Evolutionary conservation across 139 green algal species (phyloP).

Genomic region (Medakamo hakoo): DNA sequence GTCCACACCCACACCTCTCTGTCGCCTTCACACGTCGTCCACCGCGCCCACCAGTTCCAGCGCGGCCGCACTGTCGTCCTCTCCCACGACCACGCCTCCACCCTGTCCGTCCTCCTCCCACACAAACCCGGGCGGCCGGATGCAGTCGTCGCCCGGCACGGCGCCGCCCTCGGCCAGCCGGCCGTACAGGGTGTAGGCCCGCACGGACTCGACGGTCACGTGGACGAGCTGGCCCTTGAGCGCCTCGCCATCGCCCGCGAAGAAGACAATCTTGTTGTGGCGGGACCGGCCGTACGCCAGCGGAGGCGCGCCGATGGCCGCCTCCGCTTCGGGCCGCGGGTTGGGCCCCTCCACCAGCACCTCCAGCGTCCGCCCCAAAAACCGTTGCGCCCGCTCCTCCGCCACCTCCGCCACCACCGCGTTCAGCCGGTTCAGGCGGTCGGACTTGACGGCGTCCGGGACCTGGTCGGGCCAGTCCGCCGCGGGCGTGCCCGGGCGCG

Average conservation of each 20-base stretch:
- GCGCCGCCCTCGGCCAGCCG: conserved; percentile 23
- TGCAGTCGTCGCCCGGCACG: too few species aligned
- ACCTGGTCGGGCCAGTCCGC: conserved; percentile 56
- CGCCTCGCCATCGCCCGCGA: conserved; percentile 44
- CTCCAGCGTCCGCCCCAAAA: conserved; percentile 30
- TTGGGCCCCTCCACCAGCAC: conserved; percentile 76
- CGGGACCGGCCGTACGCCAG: conserved; percentile 69
- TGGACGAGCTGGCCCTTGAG: conserved; percentile 52
- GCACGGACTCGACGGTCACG: conserved; percentile 43
- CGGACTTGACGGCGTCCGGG: conserved; percentile 82
- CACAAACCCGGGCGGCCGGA: too few species aligned
- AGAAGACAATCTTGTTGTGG: conserved; percentile 91
- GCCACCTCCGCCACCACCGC: conserved; percentile 68
- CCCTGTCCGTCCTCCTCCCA: neutral
- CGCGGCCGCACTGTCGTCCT: neutral
- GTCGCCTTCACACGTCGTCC: too few species aligned
- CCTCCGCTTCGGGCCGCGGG: too few species aligned
- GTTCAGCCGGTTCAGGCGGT: conserved; percentile 87
- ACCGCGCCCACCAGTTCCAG: too few species aligned
- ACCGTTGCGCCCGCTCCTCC: conserved; percentile 71
- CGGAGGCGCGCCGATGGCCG: conserved; percentile 2
- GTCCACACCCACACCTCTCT: too few species aligned
- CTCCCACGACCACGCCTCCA: neutral
- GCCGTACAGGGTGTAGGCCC: conserved; percentile 62
- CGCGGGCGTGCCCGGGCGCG: conserved; percentile 82